A percentile compares a stretch with the other conserved stretches of the same genome.
phyloP scores from a whole-genome alignment of 164 flowering plant genomes.

The Paratinospora sagittata region DNA sequence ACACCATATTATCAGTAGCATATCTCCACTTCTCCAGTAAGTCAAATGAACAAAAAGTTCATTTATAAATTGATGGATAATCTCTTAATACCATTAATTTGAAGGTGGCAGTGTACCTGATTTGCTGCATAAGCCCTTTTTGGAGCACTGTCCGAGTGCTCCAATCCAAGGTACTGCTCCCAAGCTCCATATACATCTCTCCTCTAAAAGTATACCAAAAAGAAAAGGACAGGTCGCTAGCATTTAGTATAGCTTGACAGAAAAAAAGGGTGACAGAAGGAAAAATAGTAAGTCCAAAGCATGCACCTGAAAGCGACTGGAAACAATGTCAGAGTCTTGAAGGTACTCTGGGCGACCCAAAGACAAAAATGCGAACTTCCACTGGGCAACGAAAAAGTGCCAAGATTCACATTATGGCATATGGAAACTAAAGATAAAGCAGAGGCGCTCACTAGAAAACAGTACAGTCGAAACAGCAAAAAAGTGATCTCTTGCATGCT shows the following conservation, averaged over 20 bases:
- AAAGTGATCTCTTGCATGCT: not conserved
- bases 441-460: not conserved
- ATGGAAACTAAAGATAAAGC: not conserved
- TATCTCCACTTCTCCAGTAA: not conserved
- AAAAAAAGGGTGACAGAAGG: not conserved
- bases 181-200: slow-evolving; percentile 88
- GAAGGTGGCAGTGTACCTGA: slow-evolving; percentile 37
- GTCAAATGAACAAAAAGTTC: not conserved
- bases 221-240: not conserved
- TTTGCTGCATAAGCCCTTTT: slow-evolving; percentile 58
- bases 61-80: not conserved
- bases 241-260: not conserved
- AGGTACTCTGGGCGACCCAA: slow-evolving; percentile 85
- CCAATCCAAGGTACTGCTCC: slow-evolving; percentile 91
- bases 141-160: slow-evolving; percentile 67
- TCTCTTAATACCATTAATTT: too few relatives aligned
- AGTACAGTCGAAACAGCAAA: not conserved
- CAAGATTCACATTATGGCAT: not conserved
- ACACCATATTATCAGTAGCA: not conserved
- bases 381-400: slow-evolving; percentile 30
- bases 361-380: slow-evolving; percentile 83
- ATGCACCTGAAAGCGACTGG: slow-evolving; percentile 67
- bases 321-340: slow-evolving; percentile 60
- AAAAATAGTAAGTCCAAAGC: not conserved
- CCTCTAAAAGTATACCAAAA: slow-evolving; percentile 32